Evolutionary conservation across 1,139 yeast genomes (phyloP), one percentile per base, ranked within the genome.

Genomic region (Candida sp.): DNA sequence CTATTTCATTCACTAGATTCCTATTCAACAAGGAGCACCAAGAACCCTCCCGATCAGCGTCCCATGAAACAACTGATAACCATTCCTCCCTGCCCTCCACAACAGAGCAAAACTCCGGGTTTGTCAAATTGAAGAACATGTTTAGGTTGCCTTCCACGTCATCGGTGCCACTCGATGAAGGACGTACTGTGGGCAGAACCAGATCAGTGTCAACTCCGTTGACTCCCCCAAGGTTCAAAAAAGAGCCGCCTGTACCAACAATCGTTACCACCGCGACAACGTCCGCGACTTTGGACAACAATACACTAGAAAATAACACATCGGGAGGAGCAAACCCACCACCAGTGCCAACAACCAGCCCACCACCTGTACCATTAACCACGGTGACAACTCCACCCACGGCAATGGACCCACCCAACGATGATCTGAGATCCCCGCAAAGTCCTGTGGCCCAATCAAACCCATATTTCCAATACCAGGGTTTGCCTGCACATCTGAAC

Each of bases 391-490:
- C 49, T 7, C 42, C 46, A 4, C 54, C 55, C 6, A 44, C 34
- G 32, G 53, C 30, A 27, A 44, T 41, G 3, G 11, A 42, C 7
- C 52, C 30, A 27, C 42, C 41, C 4, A 12, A 42, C 7, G 31
- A 28, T 7, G 35, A 35, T 17, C 12, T 41, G 26, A 6, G 28
- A 35, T 28, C 48, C 6, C 49, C 55, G 4, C 57, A 57, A 7
- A 66, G 70, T 49, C 72, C 73, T 0, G 70, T 74, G 7, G 72
- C 75, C n/a, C 63, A 69, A 3, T 70, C 79, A 4, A 81, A 75
- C 57, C 75, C 79, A 47, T 78, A 79, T 61, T 82, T 82, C 62
- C 79, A 78, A 5, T 81, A 79, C 56, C 86, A 82, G 56, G 86
- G 86, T 0, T 63, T 78, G 7, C 86, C 86, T 3, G 83, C 83